A percentile compares a stretch with the other conserved stretches of the same genome.
These are phyloP conservation scores for Allantophomopsis cytisporea DNA, from an alignment of 2,329 filamentous ascomycete genomes.

Conservation along the genomic window DNA sequence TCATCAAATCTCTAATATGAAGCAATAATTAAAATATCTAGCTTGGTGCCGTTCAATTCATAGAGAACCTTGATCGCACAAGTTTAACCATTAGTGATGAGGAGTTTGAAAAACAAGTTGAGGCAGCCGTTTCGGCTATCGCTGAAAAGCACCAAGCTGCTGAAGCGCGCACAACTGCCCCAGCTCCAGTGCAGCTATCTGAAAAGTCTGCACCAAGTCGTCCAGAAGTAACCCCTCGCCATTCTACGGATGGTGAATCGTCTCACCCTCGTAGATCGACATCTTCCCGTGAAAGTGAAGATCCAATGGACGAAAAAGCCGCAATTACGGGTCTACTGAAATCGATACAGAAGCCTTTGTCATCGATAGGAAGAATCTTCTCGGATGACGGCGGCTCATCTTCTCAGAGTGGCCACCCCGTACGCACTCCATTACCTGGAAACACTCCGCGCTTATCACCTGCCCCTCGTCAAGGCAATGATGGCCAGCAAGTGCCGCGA, in stretches of 20 bases:
- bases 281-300: conserved; percentile 34
- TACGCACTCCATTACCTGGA: conserved; percentile 29
- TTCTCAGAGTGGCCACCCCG: conserved; percentile 18
- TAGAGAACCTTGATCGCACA: conserved; percentile 91
- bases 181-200: conserved; percentile 20
- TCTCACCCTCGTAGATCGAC: conserved; percentile 41
- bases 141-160: conserved; percentile 70
- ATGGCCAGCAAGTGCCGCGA: conserved; percentile 11
- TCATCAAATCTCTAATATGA: neutral
- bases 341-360: conserved; percentile 82
- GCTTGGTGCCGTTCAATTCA: conserved; percentile 92
- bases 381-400: conserved; percentile 44
- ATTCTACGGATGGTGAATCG: conserved; percentile 45
- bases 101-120: conserved; percentile 93
- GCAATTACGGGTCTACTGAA: conserved; percentile 76
- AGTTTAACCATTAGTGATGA: conserved; percentile 87
- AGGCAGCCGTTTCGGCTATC: conserved; percentile 88
- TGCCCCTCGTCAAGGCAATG: conserved; percentile 12
- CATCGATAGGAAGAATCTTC: conserved; percentile 89
- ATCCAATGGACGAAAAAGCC: conserved; percentile 55
- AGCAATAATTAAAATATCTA: conserved; percentile 19
- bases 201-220: conserved; percentile 34
- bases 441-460: conserved; percentile 22
- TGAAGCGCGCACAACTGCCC: conserved; percentile 25
- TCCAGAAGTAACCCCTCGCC: conserved; percentile 43